Evolutionary conservation across 345 rosid genomes (phyloP).

Genomic region (Punica granatum): DNA sequence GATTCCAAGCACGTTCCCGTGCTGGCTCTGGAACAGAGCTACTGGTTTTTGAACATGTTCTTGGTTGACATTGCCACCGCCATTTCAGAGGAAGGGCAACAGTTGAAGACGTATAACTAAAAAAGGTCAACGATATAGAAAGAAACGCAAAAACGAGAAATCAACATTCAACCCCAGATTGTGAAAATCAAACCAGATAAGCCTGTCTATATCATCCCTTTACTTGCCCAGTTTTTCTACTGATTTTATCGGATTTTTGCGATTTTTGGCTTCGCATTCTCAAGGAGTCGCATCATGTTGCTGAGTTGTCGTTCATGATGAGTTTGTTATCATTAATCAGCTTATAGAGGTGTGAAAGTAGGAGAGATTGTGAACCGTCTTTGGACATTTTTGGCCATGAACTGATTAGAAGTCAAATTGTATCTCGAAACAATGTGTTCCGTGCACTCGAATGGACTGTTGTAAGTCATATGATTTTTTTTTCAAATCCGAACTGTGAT

Average conservation of each 20-base stretch:
- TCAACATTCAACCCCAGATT: too few species aligned
- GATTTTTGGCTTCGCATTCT: neutral
- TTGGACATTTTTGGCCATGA: neutral
- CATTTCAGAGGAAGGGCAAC: neutral
- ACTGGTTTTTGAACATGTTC: neutral
- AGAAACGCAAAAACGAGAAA: too few species aligned
- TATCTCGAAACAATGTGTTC: neutral
- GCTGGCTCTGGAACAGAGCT: neutral
- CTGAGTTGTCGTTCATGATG: too few species aligned
- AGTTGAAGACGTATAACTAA: neutral
- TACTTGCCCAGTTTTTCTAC: too few species aligned
- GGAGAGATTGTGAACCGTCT: neutral
- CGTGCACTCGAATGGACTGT: neutral
- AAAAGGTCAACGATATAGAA: too few species aligned
- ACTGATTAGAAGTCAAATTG: neutral
- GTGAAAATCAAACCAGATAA: too few species aligned
- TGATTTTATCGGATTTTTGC: neutral
- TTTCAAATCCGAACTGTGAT: neutral
- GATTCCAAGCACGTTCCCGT: neutral
- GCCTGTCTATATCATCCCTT: too few species aligned
- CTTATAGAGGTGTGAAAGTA: neutral
- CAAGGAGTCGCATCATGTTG: too few species aligned
- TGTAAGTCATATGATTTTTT: too few species aligned
- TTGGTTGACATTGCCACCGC: slow-evolving; percentile 2
- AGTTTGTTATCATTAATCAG: neutral